Conservation (phyloP, 768 basidiomycete species). For the Termitomyces sp. region DNA sequence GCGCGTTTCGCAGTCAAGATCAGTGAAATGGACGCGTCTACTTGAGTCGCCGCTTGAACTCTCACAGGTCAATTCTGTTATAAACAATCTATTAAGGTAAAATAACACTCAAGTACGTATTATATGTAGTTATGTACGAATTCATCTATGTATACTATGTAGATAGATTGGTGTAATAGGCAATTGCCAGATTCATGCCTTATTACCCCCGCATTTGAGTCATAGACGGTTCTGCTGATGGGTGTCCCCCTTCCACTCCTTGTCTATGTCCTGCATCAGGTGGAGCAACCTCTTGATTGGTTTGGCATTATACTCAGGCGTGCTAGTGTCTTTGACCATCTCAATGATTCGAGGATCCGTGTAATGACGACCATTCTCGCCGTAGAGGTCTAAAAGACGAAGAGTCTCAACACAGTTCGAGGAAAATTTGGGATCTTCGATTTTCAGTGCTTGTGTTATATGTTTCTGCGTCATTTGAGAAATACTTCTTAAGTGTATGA, state of each 20-base stretch:
- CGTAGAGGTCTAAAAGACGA: conserved; percentile 47
- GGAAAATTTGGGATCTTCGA: conserved; percentile 36
- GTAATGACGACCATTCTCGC: conserved; percentile 42
- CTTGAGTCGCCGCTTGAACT: conserved; percentile 22
- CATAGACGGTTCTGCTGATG: neutral
- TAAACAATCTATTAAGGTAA: neutral
- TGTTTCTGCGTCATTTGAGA: conserved; percentile 33
- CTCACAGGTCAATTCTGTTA: neutral
- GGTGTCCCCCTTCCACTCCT: conserved; percentile 31
- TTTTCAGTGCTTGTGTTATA: conserved; percentile 43
- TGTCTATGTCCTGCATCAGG: conserved; percentile 43
- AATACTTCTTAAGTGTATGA: neutral
- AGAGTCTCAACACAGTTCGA: conserved; percentile 46
- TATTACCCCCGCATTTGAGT: neutral
- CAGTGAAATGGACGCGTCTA: conserved; percentile 15
- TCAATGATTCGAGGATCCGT: conserved; percentile 44
- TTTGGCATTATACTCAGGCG: conserved; percentile 37
- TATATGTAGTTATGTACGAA: too few relatives aligned
- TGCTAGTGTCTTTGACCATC: conserved; percentile 41
- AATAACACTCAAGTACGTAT: neutral
- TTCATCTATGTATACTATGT: too few relatives aligned
- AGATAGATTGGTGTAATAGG: neutral
- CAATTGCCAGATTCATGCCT: neutral
- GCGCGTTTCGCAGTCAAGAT: conserved; percentile 17
- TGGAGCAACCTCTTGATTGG: conserved; percentile 41